Evolutionary conservation across 73 alveolate genomes (phyloP).

Genomic region (Diophrys sp.): DNA sequence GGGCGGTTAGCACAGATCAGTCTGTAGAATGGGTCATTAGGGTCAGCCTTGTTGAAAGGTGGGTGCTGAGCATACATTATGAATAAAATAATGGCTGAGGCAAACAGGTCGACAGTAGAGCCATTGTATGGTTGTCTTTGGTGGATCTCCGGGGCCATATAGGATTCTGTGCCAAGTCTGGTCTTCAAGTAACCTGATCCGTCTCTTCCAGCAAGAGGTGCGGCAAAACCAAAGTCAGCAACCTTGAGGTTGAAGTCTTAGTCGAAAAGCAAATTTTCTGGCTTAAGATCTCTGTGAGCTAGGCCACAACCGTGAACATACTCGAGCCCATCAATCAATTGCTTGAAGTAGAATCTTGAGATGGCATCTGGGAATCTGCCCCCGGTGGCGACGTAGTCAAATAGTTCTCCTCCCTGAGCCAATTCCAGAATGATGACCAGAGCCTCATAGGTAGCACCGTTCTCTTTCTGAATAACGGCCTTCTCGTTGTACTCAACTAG

Average conservation of each 20-base stretch:
- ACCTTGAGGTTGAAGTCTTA: constrained; percentile 63
- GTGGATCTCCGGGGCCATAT: constrained; percentile 73
- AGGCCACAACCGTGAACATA: constrained; percentile 66
- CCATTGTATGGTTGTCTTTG: constrained; percentile 41
- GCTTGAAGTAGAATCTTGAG: constrained; percentile 74
- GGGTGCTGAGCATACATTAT: constrained; percentile 53
- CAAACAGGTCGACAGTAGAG: constrained; percentile 56
- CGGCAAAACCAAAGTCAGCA: constrained; percentile 86
- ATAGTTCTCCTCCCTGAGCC: constrained; percentile 84
- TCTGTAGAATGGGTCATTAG: constrained; percentile 53
- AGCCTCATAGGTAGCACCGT: constrained; percentile 34
- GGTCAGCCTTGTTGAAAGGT: constrained; percentile 61
- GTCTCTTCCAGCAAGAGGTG: constrained; percentile 58
- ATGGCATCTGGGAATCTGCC: constrained; percentile 74
- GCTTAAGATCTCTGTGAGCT: constrained; percentile 84
- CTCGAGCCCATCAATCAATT: constrained; percentile 73
- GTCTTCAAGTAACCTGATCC: constrained; percentile 45
- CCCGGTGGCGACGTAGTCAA: constrained; percentile 76
- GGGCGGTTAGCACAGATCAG: constrained; percentile 53
- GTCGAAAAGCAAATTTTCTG: constrained; percentile 77
- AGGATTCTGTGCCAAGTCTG: constrained; percentile 66
- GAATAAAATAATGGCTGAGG: constrained; percentile 58
- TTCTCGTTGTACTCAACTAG: constrained; percentile 38
- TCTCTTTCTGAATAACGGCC: constrained; percentile 31
- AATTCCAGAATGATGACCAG: constrained; percentile 68